A percentile compares a stretch with the other conserved stretches of the same genome.
Conservation (phyloP, 192 early-diverging fungal species). For the Rhizophlyctis rosea region DNA sequence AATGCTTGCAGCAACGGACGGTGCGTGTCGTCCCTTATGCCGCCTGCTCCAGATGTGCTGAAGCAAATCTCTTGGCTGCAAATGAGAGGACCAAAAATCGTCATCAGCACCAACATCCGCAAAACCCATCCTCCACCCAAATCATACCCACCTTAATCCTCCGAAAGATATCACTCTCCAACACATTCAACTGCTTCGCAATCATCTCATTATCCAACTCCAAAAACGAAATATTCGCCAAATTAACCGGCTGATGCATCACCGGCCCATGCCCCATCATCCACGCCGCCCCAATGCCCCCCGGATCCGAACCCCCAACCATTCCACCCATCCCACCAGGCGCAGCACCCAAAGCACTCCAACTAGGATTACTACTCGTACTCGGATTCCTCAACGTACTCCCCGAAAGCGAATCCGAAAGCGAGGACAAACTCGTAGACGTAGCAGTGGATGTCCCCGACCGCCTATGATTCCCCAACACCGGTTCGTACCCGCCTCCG, state of each 20-base stretch:
- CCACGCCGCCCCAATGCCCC: neutral
- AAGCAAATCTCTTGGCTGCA: constrained; percentile 57
- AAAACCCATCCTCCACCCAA: neutral
- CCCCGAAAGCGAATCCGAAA: neutral
- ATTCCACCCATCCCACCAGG: neutral
- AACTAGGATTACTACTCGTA: neutral
- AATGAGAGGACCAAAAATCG: neutral
- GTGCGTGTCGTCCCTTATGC: constrained; percentile 28
- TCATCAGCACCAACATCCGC: too few species aligned
- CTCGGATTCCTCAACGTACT: neutral
- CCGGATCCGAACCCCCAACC: constrained; percentile 2
- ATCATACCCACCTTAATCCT: constrained; percentile 54
- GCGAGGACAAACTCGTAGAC: neutral
- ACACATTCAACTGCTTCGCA: constrained; percentile 62
- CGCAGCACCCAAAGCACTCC: neutral
- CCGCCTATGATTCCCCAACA: neutral
- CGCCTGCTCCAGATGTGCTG: constrained; percentile 54
- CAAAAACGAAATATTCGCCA: constrained; percentile 43
- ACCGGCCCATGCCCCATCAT: neutral
- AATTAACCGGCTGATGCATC: neutral
- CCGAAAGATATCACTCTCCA: constrained; percentile 63
- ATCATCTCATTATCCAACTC: constrained; percentile 54
- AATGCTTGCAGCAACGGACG: constrained; percentile 55
- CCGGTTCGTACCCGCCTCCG: neutral
- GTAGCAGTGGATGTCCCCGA: constrained; percentile 10